Evolutionary conservation across 345 rosid species (phyloP), one percentile per base, ranked within the genome.

Genomic region (Acer negundo): DNA sequence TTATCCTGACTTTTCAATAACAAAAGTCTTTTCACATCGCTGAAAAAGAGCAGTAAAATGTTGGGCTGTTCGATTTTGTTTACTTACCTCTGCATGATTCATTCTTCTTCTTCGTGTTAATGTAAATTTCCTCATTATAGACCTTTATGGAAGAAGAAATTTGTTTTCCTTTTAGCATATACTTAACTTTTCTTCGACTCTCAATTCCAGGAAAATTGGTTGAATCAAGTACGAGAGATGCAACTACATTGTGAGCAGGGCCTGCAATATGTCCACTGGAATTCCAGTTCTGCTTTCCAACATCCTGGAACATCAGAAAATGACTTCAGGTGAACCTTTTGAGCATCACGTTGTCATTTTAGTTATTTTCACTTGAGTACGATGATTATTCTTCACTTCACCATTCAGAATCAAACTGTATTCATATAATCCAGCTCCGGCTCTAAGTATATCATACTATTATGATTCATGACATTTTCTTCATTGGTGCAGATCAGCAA

Each of bases 181-280:
- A 35, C 38, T 35, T 31, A 11, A 46, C 49, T 46, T 46, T 62
- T 63, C 63, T 73, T 67, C 10, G 68, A 62, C 73, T 75, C 79
- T 71, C 16, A 75, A 81, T 81, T 85, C 80, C 85, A 95, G 99
- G 99, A 93, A 78, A 84, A 64, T 80, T 92, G 91, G 79, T 74
- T 91, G 80, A 84, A 80, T 79, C 90, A 93, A 85, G 93, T 95
- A 65, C 90, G 82, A 81, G 93, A 89, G 55, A 90, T 92, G 98
- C 95, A 89, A 75, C 46, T 80, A 78, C 93, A 85, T 72, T 91
- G 98, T 82, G 90, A 91, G 69, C 90, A 88, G 46, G 98, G 99
- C 49, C 84, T 95, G 85, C 88, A 90, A 59, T 80, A 86, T 81
- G 81, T 85, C 80, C 84, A 85, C 38, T 80, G 73, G 79, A 80